phyloP scores from a whole-genome alignment of 2,329 filamentous ascomycete genomes.

The Phaeomoniella chlamydospora region DNA sequence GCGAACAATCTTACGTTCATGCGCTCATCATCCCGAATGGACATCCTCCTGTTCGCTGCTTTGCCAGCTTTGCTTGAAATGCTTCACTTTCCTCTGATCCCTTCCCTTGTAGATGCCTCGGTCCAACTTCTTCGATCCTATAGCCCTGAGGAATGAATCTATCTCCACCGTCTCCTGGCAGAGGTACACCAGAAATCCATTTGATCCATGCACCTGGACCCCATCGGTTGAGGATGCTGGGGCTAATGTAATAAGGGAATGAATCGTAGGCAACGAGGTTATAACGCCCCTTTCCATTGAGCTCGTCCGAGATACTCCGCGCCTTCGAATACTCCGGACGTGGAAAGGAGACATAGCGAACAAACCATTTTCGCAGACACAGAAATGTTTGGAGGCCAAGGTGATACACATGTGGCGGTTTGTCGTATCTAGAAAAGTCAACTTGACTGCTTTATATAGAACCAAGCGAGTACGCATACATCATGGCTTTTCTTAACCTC shows the following conservation, averaged over 20 bases:
- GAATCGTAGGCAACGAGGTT: slow-evolving; percentile 37
- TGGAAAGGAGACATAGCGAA: slow-evolving; percentile 47
- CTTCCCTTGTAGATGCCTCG: slow-evolving; percentile 35
- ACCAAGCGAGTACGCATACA: slow-evolving; percentile 33
- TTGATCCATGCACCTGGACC: slow-evolving; percentile 38
- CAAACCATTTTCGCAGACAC: slow-evolving; percentile 34
- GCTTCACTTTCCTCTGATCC: slow-evolving; percentile 34
- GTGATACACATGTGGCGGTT: slow-evolving; percentile 18
- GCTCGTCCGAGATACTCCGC: too few species aligned
- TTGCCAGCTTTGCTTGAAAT: slow-evolving; percentile 21
- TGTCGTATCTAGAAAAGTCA: too few species aligned
- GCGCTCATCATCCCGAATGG: slow-evolving; percentile 24
- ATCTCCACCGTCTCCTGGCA: slow-evolving; percentile 30
- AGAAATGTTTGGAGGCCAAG: slow-evolving; percentile 33
- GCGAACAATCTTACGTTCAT: too few species aligned
- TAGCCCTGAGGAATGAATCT: slow-evolving; percentile 34
- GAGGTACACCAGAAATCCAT: slow-evolving; percentile 25
- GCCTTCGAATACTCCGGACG: slow-evolving; percentile 31
- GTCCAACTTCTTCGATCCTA: slow-evolving; percentile 43
- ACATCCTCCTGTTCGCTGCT: slow-evolving; percentile 28
- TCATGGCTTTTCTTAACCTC: slow-evolving; percentile 48
- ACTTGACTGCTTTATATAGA: not conserved
- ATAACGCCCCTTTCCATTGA: slow-evolving; percentile 40
- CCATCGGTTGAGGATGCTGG: slow-evolving; percentile 47
- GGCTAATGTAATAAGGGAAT: slow-evolving; percentile 48